Evolutionary conservation across 768 basidiomycete species (phyloP), one percentile per base, ranked within the genome.

Genomic region (Mrakia gelida): DNA sequence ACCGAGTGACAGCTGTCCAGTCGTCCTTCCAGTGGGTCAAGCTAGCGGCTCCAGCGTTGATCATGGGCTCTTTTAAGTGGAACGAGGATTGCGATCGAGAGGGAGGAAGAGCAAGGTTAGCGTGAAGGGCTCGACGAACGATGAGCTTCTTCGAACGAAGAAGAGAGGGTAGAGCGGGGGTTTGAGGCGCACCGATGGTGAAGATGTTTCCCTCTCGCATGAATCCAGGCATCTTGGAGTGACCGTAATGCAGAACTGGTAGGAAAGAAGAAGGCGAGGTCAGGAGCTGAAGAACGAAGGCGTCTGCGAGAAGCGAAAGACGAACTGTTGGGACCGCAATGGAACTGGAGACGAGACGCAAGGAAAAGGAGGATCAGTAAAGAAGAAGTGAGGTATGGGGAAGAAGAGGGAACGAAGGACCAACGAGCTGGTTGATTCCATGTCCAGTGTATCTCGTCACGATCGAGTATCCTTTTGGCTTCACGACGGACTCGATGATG

Each of bases 391-490:
- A 75, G 23, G n/a, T 9, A 54, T 63, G 28, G 28, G 45, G 10
- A 26, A 21, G 45, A 26, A 62, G 45, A 41, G 32, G 49, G 59
- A 26, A 61, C 30, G 32, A 28, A 34, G 43, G 23, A 18, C 70
- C 34, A 28, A 85, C 84, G 38, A 81, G 86, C 76, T 92, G 86
- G 84, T 96, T 91, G 82, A 94, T 89, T 54, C 95, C 94, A 83
- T 96, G 95, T 21, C 93, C 95, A 4, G 92, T 94, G 84, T 95
- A 98, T 41, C 91, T 91, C 82, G 93, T 89, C 49, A 98, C 94
- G 59, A 93, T 92, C n/a, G 92, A 89, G 85, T 94, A 98, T 8
- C 91, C 92, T 76, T 91, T 91, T 23, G 90, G 87, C 76, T 90
- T 90, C 61, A 94, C 92, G 75, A 96, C 87, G 23, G 92, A 92